Conservation (phyloP, 2,329 filamentous ascomycete species). For the Paecilomyces dactylethromorphus region DNA sequence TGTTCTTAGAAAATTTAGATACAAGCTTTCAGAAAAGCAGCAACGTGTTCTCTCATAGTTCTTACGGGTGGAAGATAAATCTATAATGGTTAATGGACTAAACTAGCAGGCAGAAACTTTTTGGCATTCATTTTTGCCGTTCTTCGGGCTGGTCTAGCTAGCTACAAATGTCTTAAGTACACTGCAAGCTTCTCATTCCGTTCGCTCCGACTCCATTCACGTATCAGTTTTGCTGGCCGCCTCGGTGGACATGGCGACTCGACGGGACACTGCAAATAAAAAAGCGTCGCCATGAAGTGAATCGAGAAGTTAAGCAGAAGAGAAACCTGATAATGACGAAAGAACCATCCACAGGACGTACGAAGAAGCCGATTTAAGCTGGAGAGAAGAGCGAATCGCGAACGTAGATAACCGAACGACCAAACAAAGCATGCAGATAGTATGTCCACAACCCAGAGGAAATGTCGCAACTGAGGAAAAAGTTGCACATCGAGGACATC, state of each 20-base stretch:
- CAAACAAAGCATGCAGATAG: constrained; percentile 6
- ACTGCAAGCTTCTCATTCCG: not conserved
- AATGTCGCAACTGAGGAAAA: not conserved
- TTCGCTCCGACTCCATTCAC: not conserved
- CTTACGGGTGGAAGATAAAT: not conserved
- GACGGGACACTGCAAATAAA: not conserved
- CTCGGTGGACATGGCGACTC: not conserved
- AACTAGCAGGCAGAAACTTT: not conserved
- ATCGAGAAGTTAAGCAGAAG: not conserved
- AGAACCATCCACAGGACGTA: not conserved
- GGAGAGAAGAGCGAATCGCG: not conserved
- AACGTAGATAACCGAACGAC: not conserved
- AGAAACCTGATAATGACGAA: not conserved
- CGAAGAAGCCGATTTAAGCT: not conserved
- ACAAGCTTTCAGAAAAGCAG: not conserved
- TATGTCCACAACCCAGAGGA: not conserved
- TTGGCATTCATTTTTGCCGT: not conserved
- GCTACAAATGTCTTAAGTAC: not conserved
- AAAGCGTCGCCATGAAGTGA: not conserved
- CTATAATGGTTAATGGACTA: not conserved
- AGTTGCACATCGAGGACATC: not conserved
- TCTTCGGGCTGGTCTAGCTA: not conserved
- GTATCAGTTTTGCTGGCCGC: not conserved
- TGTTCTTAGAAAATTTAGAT: not conserved
- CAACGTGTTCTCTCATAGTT: not conserved